Evolutionary conservation across 2,329 filamentous ascomycete species (phyloP).

Genomic region (Mycosphaerella arachidis): DNA sequence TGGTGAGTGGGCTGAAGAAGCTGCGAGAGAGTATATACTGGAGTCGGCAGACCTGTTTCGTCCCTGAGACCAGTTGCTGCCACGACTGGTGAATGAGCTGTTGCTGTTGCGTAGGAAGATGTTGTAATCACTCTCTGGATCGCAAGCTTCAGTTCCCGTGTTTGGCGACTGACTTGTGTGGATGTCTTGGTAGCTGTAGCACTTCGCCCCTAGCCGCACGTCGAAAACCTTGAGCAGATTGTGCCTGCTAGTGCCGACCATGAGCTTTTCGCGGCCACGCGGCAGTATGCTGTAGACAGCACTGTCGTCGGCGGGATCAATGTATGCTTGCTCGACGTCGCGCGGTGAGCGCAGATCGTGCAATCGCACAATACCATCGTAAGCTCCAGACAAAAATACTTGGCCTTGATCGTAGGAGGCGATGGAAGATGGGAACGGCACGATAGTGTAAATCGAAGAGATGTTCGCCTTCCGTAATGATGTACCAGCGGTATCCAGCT

Average conservation of each 20-base stretch:
- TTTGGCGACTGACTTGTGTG: background rate
- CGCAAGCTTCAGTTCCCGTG: background rate
- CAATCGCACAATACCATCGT: conserved; percentile 54
- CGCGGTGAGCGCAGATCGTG: conserved; percentile 56
- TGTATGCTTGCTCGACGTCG: conserved; percentile 45
- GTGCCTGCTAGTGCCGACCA: conserved; percentile 55
- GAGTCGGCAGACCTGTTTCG: conserved; percentile 31
- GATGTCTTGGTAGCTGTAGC: conserved; percentile 30
- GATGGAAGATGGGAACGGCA: conserved; percentile 35
- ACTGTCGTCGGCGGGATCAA: conserved; percentile 54
- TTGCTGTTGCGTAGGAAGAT: conserved; percentile 41
- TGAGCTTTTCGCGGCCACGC: conserved; percentile 53
- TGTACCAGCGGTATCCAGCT: conserved; percentile 16
- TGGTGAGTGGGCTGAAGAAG: conserved; percentile 41
- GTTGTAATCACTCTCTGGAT: conserved; percentile 37
- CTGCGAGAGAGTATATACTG: conserved; percentile 47
- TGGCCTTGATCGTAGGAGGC: conserved; percentile 36
- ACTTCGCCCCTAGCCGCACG: conserved; percentile 45
- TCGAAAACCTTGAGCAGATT: conserved; percentile 60
- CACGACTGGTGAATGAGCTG: conserved; percentile 18
- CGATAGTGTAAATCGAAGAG: conserved; percentile 45
- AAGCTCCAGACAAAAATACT: conserved; percentile 57
- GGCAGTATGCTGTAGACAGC: conserved; percentile 56
- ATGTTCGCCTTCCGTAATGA: conserved; percentile 29
- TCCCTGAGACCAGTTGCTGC: conserved; percentile 25